Percentiles rank a stretch among this genome's conserved stretches.
phyloP scores from a whole-genome alignment of 164 flowering plant species.

The Warburgia ugandensis region DNA sequence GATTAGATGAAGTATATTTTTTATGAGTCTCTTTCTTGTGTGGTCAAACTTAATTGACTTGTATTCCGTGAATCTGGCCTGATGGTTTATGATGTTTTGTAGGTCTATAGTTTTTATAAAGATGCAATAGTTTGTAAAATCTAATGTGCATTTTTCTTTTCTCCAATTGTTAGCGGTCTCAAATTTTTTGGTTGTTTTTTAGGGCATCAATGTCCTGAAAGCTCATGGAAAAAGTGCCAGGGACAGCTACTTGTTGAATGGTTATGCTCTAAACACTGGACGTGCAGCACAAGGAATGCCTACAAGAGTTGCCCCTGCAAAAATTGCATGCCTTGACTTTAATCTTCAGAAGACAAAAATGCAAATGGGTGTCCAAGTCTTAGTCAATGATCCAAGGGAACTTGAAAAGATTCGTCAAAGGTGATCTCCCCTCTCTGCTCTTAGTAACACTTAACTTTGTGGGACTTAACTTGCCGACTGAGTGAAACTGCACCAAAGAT shows the following conservation, averaged over 20 bases:
- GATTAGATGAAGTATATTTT: too few relatives aligned
- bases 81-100: too few relatives aligned
- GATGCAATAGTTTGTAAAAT: too few relatives aligned
- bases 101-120: too few relatives aligned
- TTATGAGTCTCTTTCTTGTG: too few relatives aligned
- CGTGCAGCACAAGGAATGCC: constrained; percentile 99
- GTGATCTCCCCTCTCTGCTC: too few relatives aligned
- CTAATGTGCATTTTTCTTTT: too few relatives aligned
- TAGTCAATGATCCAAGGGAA: constrained; percentile 90
- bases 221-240: constrained; percentile 98
- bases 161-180: not conserved
- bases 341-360: constrained; percentile 95
- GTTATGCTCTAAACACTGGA: constrained; percentile 97
- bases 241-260: constrained; percentile 87
- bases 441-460: too few relatives aligned
- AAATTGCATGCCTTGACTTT: constrained; percentile 96
- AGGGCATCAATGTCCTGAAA: constrained; percentile 93
- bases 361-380: constrained; percentile 95
- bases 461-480: too few relatives aligned
- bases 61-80: too few relatives aligned
- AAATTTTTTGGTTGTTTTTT: constrained; percentile 1
- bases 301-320: constrained; percentile 77
- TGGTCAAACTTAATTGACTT: too few relatives aligned
- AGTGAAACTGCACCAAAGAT: too few relatives aligned
- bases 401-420: constrained; percentile 98